Evolutionary conservation across 139 green algal genomes (phyloP).

Genomic region (Mesotaenium endlicherianum): DNA sequence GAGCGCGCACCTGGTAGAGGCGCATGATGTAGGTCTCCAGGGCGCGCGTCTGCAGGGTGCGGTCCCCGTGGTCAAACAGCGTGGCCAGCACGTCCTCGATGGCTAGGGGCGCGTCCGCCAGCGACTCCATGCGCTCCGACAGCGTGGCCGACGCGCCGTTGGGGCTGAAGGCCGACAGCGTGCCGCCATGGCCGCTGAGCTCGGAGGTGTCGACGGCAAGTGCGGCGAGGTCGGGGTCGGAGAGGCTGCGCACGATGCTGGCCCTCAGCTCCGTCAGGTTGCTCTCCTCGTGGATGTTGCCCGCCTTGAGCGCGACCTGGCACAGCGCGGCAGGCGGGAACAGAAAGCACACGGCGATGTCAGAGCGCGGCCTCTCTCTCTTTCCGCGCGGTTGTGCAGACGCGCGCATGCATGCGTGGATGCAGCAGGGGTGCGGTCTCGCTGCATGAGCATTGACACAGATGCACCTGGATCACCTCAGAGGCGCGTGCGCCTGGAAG

Average conservation of each 20-base stretch:
- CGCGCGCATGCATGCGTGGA: too few relatives aligned
- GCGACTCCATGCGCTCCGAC: conserved; percentile 60
- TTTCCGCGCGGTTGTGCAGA: too few relatives aligned
- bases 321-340: background rate
- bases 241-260: conserved; percentile 80
- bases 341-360: too few relatives aligned
- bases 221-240: conserved; percentile 21
- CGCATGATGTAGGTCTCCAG: conserved; percentile 79
- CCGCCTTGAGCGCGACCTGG: conserved; percentile 49
- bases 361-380: too few relatives aligned
- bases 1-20: conserved; percentile 75
- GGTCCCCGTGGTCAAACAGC: conserved; percentile 70
- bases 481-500: too few relatives aligned
- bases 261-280: conserved; percentile 83
- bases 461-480: too few relatives aligned
- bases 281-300: conserved; percentile 67
- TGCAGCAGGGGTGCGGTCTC: too few relatives aligned
- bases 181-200: background rate
- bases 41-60: conserved; percentile 7
- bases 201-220: too few relatives aligned
- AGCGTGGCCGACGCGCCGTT: background rate
- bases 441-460: too few relatives aligned
- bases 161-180: background rate
- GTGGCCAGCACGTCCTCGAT: conserved; percentile 90
- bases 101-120: conserved; percentile 82